Base-by-base conservation (phyloP, 108 stramenopile genomes). In the Epithemia pelagica region DNA sequence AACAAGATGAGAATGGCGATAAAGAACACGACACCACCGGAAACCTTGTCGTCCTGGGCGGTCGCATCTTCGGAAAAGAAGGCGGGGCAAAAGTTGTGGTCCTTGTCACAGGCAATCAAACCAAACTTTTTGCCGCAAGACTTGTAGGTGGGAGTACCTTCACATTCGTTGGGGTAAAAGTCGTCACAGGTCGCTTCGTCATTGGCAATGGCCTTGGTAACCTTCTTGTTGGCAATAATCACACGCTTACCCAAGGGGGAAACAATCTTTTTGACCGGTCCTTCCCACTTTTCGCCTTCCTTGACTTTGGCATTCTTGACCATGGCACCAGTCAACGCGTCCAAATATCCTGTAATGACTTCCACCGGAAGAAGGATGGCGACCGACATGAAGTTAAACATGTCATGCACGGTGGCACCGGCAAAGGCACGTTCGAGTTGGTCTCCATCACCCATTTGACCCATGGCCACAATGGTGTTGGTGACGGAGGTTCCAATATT, bases 341-440 rank as follows among this genome's bases (percentile, higher is more conserved):
- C 65, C 18, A 95, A 66, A 74, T 82, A 84, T 46, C 73, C 68
- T 25, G 80, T 76, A 74, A 76, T 64, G 66, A 80, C 65, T 74
- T 95, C 93, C 24, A 95, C 24, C 19, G 93, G 93, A 61, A 95
- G 82, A 54, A 91, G 75, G 61, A 90, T 54, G n/a, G 70, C 77
- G 15, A 95, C 93, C 57, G 89, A 68, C 61, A 95, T 66, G 60
- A 85, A 84, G 87, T 95, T 95, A 84, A 95, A 95, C 77, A 88
- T 79, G 69, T 95, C 93, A 76, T 95, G 93, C 59, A 95, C 93
- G 24, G 90, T 91, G 66, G 93, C 93, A 54, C 93, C 93, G 28
- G 90, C 87, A 65, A 95, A 95, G 61, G 90, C 93, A 62, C 89
- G 88, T 59, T 91, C 90, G 58, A 91, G 76, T 65, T 95, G 85